Evolutionary conservation across 306 rosid genomes (phyloP).

Genomic region (Citrullus amarus): DNA sequence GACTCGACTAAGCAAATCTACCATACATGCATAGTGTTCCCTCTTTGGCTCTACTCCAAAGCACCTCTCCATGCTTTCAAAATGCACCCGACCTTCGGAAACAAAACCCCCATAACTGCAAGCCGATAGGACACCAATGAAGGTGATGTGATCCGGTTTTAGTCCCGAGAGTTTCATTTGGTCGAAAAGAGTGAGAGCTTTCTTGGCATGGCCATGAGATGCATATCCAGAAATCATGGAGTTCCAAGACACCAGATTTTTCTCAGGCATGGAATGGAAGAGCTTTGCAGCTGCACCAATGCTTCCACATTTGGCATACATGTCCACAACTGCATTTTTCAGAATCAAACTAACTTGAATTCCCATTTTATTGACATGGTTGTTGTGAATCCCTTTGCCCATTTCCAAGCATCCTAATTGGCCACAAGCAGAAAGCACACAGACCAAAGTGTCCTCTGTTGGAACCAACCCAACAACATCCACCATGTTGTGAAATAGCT

Average conservation of each 20-base stretch:
- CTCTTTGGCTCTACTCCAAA: constrained; percentile 42
- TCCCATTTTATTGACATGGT: constrained; percentile 19
- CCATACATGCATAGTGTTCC: constrained; percentile 63
- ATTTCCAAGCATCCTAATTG: constrained; percentile 45
- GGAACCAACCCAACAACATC: constrained; percentile 27
- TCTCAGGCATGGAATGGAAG: constrained; percentile 31
- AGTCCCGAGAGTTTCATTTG: constrained; percentile 27
- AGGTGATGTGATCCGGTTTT: constrained; percentile 53
- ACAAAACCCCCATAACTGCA: constrained; percentile 66
- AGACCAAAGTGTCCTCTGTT: constrained; percentile 48
- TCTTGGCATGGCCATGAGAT: constrained; percentile 37
- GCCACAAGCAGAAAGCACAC: constrained; percentile 70
- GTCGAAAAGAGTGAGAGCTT: constrained; percentile 42
- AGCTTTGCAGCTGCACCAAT: constrained; percentile 35
- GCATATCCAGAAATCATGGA: constrained; percentile 61
- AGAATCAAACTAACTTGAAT: constrained; percentile 28
- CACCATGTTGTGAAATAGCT: constrained; percentile 47
- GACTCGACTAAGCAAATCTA: constrained; percentile 54
- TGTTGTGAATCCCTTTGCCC: constrained; percentile 45
- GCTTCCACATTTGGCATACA: constrained; percentile 80
- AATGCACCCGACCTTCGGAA: constrained; percentile 36
- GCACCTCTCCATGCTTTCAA: constrained; percentile 34
- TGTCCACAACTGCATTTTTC: constrained; percentile 49
- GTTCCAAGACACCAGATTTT: constrained; percentile 62
- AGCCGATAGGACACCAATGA: constrained; percentile 54